Conservation (phyloP, 352 stramenopile species). For the Phytophthora cactorum region DNA sequence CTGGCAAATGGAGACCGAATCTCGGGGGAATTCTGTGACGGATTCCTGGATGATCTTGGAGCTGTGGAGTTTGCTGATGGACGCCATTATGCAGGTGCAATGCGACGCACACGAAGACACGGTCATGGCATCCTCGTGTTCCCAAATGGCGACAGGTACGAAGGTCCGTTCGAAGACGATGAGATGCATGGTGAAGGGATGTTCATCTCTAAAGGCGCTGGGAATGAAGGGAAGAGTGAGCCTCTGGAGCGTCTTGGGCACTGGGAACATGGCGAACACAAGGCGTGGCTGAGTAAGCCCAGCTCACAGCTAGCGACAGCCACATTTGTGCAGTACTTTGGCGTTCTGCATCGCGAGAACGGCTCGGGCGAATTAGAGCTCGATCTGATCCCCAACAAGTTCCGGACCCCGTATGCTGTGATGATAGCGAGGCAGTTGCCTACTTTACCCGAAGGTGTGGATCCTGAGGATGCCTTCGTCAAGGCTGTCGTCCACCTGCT, state of each 20-base stretch:
- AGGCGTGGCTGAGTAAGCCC: conserved; percentile 68
- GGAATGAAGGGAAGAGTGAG: conserved; percentile 40
- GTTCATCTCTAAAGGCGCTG: conserved; percentile 45
- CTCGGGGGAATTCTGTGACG: conserved; percentile 58
- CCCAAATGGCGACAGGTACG: conserved; percentile 90
- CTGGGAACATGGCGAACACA: conserved; percentile 72
- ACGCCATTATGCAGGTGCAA: conserved; percentile 71
- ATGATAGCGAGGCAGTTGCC: conserved; percentile 82
- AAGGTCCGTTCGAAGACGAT: conserved; percentile 89
- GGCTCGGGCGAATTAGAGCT: conserved; percentile 66
- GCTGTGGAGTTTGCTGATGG: conserved; percentile 76
- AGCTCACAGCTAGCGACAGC: conserved; percentile 74
- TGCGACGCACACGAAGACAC: conserved; percentile 65
- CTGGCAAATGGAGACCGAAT: conserved; percentile 69
- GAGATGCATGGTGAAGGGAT: conserved; percentile 87
- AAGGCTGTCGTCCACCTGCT: conserved; percentile 73
- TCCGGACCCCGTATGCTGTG: conserved; percentile 78
- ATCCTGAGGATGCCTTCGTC: conserved; percentile 71
- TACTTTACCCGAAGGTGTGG: conserved; percentile 71
- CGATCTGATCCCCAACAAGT: conserved; percentile 66
- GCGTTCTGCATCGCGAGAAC: conserved; percentile 32
- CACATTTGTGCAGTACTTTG: conserved; percentile 84
- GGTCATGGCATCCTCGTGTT: conserved; percentile 86
- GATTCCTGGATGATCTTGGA: conserved; percentile 60
- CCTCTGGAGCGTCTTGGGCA: conserved; percentile 65